These are phyloP conservation scores for Aspergillus carbonarius DNA, from an alignment of 2,329 filamentous ascomycete species.

Conservation along the genomic window DNA sequence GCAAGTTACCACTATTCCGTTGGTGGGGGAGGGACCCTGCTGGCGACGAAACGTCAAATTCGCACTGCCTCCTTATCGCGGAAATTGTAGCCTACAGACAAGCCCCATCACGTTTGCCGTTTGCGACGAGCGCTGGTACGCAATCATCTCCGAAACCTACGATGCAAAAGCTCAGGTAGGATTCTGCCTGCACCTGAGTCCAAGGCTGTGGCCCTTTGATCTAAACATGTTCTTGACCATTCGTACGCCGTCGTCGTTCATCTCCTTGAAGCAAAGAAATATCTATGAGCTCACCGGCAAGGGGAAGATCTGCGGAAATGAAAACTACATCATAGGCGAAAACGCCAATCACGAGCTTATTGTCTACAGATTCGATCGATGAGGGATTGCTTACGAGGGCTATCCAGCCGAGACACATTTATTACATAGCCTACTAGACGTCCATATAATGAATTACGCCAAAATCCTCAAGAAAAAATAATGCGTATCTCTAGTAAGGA, in stretches of 20 bases:
- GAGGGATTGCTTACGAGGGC: conserved; percentile 1
- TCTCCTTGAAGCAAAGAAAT: conserved; percentile 32
- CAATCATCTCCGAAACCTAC: conserved; percentile 37
- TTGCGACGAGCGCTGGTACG: conserved; percentile 34
- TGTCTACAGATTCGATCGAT: conserved; percentile 52
- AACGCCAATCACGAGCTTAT: conserved; percentile 53
- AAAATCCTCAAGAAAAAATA: too few relatives aligned
- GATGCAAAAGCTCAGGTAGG: conserved; percentile 33
- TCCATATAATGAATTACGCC: too few relatives aligned
- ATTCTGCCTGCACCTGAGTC: conserved; percentile 38
- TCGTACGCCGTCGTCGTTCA: conserved; percentile 23
- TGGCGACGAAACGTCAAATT: conserved; percentile 50
- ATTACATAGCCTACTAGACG: not conserved
- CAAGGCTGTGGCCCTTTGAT: conserved; percentile 27
- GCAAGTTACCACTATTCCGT: conserved; percentile 55
- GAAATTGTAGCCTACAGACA: conserved; percentile 40
- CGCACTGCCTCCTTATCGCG: conserved; percentile 47
- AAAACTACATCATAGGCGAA: conserved; percentile 63
- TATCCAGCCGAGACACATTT: not conserved
- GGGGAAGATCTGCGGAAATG: conserved; percentile 59
- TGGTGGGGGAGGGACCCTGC: conserved; percentile 51
- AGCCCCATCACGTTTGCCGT: conserved; percentile 25
- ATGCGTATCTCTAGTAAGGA: too few relatives aligned
- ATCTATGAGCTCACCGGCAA: conserved; percentile 53
- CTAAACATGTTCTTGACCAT: conserved; percentile 30